Conservation (phyloP, 108 stramenopile genomes). For the Cyclotella cryptica region DNA sequence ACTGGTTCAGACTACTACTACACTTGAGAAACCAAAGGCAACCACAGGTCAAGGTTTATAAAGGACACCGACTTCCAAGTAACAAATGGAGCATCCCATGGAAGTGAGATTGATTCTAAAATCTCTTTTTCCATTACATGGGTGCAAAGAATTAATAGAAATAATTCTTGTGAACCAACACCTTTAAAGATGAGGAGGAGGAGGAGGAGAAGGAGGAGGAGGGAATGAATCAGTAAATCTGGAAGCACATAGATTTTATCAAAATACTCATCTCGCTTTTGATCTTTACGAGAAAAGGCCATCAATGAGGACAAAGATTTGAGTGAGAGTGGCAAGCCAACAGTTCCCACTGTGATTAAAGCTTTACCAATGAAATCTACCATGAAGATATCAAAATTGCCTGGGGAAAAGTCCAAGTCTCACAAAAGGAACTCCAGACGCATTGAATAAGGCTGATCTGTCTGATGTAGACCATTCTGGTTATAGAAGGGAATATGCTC, state of each 20-base stretch:
- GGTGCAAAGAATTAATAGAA: conserved; percentile 44
- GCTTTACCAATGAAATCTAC: background rate
- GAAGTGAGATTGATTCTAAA: conserved; percentile 18
- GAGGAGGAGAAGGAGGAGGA: no score
- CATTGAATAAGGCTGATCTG: background rate
- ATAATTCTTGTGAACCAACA: conserved; percentile 40
- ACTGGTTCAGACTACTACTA: conserved; percentile 32
- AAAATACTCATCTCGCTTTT: conserved; percentile 19
- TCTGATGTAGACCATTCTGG: conserved; percentile 11
- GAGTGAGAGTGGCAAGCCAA: conserved; percentile 36
- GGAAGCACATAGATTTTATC: conserved; percentile 18
- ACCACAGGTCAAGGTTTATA: conserved; percentile 2
- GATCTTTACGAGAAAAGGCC: conserved; percentile 43
- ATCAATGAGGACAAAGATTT: conserved; percentile 45
- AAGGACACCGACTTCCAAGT: background rate
- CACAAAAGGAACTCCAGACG: conserved; percentile 6
- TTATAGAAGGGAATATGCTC: conserved; percentile 13
- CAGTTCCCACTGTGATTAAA: conserved; percentile 8
- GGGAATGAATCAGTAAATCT: conserved; percentile 57
- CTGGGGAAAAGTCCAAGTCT: conserved; percentile 12
- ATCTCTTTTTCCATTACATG: conserved; percentile 43
- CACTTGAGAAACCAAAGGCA: conserved; percentile 24
- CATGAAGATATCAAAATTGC: conserved; percentile 11
- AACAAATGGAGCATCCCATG: background rate
- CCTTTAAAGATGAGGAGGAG: conserved; percentile 54